Percentiles rank a stretch among this genome's conserved stretches.
phyloP scores from a whole-genome alignment of 768 basidiomycete species.

The Kwoniella dendrophila region DNA sequence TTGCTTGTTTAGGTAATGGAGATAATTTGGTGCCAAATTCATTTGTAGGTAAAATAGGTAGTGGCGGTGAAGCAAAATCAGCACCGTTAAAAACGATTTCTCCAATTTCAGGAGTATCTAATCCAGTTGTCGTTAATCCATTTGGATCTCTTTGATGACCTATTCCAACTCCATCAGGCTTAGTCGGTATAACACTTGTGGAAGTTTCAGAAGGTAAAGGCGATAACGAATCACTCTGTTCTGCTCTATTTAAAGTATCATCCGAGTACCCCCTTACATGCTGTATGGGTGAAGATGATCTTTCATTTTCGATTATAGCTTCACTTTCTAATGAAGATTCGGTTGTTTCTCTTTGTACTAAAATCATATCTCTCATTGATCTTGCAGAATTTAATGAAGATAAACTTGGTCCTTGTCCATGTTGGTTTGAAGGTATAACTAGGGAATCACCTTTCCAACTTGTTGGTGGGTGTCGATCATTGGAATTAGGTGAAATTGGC shows the following conservation, averaged over 20 bases:
- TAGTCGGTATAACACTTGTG: not conserved
- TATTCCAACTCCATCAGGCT: slow-evolving; percentile 10
- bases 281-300: not conserved
- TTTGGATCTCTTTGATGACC: slow-evolving; percentile 23
- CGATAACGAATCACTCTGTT: not conserved
- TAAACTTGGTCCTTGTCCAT: slow-evolving; percentile 35
- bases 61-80: slow-evolving; percentile 26
- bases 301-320: slow-evolving; percentile 8
- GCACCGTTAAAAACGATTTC: slow-evolving; percentile 30
- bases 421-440: not conserved
- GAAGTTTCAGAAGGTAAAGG: slow-evolving; percentile 3
- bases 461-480: slow-evolving; percentile 28
- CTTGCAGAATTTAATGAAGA: slow-evolving; percentile 33
- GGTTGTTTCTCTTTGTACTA: slow-evolving; percentile 39
- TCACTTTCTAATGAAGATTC: slow-evolving; percentile 10
- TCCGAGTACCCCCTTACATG: not conserved
- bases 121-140: slow-evolving; percentile 7
- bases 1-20: not conserved
- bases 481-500: not conserved
- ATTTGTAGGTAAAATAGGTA: not conserved
- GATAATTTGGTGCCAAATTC: not conserved
- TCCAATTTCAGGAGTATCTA: slow-evolving; percentile 22
- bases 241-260: not conserved
- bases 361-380: slow-evolving; percentile 49
- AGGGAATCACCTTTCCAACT: slow-evolving; percentile 21